These are phyloP conservation scores for Eimeria acervulina DNA, from an alignment of 169 alveolate genomes.

Conservation along the genomic window DNA sequence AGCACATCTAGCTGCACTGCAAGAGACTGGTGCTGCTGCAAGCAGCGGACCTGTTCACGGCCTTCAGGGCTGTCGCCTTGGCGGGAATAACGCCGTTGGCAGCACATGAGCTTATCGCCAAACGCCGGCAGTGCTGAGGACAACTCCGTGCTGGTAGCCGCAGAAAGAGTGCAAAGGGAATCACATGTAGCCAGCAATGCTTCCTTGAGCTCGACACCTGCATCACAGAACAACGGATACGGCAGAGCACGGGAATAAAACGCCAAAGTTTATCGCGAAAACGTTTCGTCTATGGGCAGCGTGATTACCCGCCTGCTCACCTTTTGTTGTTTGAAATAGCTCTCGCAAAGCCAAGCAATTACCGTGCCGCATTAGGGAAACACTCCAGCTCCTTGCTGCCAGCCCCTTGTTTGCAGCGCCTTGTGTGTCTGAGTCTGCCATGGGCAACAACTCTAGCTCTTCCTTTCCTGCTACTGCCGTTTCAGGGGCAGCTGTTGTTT, in stretches of 20 bases:
- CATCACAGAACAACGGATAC: neutral
- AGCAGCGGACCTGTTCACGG: constrained; percentile 19
- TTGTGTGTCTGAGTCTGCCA: neutral
- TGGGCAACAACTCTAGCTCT: constrained; percentile 59
- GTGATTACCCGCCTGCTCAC: neutral
- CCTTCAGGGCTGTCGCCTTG: constrained; percentile 54
- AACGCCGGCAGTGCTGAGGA: constrained; percentile 31
- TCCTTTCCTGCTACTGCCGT: neutral
- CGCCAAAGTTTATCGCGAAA: neutral
- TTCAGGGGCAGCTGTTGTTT: neutral
- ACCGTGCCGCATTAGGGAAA: constrained; percentile 40
- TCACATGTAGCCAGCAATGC: constrained; percentile 15
- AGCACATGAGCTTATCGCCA: constrained; percentile 36
- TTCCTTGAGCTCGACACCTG: constrained; percentile 52
- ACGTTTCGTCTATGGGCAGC: neutral
- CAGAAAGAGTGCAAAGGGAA: constrained; percentile 52
- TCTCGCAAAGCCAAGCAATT: constrained; percentile 57
- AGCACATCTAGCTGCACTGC: neutral
- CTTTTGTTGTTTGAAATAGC: constrained; percentile 23
- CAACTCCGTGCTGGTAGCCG: neutral
- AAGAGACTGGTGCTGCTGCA: neutral
- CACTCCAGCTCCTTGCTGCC: constrained; percentile 55
- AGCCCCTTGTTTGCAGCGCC: neutral
- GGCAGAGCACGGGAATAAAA: neutral
- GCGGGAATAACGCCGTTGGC: constrained; percentile 16